Percentiles rank a stretch among this genome's conserved stretches.
phyloP scores from a whole-genome alignment of 2,329 filamentous ascomycete species.

The Xylariaceae sp. region DNA sequence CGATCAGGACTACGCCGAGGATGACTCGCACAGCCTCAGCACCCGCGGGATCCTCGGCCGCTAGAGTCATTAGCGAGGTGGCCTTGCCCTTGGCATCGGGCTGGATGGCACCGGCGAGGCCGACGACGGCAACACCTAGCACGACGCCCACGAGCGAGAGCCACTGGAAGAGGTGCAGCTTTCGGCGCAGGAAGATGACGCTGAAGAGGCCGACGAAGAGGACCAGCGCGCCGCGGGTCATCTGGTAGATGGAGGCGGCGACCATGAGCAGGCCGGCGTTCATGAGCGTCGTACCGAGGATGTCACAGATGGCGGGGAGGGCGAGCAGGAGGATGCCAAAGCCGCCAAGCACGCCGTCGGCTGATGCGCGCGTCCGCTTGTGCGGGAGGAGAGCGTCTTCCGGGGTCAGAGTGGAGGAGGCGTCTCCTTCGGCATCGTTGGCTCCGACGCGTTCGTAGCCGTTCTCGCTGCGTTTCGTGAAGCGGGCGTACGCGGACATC shows the following conservation, averaged over 20 bases:
- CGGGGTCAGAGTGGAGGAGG: conserved; percentile 39
- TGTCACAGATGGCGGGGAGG: conserved; percentile 86
- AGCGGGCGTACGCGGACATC: conserved; percentile 60
- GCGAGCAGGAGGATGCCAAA: conserved; percentile 69
- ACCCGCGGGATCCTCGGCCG: conserved; percentile 36
- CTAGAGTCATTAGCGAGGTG: conserved; percentile 26
- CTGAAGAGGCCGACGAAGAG: conserved; percentile 95
- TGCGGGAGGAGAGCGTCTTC: conserved; percentile 36
- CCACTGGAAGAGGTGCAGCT: conserved; percentile 87
- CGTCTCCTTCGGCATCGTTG: conserved; percentile 42
- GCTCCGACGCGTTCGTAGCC: conserved; percentile 63
- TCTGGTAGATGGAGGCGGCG: conserved; percentile 95
- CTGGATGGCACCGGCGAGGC: conserved; percentile 79
- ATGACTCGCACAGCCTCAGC: conserved; percentile 59
- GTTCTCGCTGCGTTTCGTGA: conserved; percentile 41
- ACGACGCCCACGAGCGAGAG: conserved; percentile 81
- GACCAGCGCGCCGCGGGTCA: conserved; percentile 92
- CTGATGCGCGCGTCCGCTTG: conserved; percentile 19
- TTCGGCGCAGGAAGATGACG: conserved; percentile 78
- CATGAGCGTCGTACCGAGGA: conserved; percentile 93
- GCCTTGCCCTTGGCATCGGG: conserved; percentile 55
- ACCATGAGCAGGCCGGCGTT: conserved; percentile 92
- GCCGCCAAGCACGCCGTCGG: conserved; percentile 61
- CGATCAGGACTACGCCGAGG: conserved; percentile 83
- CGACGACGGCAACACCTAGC: conserved; percentile 80